Evolutionary conservation across 1,284 basidiomycete species (phyloP), one percentile per base, ranked within the genome.

Genomic region (Cryptococcus sp.): DNA sequence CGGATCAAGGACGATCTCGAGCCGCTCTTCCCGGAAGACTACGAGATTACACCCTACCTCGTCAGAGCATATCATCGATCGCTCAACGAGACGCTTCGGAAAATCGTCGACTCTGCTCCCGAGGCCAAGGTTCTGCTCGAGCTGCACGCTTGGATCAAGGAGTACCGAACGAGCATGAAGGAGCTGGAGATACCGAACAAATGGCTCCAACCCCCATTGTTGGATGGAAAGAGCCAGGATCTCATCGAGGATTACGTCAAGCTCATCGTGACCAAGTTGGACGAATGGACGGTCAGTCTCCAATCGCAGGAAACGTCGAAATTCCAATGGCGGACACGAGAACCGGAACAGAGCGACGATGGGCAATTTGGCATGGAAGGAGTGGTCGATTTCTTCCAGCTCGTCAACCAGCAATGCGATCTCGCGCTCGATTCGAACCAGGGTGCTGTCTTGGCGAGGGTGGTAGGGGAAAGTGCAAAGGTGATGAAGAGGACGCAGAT

Each of bases 341-440:
- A 89, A 22, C 95, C 93, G 1, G 93, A 97, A 66, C 75, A 87
- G 43, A 87, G 91, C 60, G 80, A 81, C 38, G 92, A 97, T 55
- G 90, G 90, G 6, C 77, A 87, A 57, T 97, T 97, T 68, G 87
- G 88, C 14, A 86, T 86, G 62, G 87, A 97, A 65, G 91, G 91
- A 24, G 86, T 92, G 14, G 82, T 93, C 51, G 95, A 97, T 64
- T 79, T 98, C 58, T 98, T 97, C 79, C 87, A 95, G 74, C 94
- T 95, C 85, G 86, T 98, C 63, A 97, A 97, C 69, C 93, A 97
- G 72, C 93, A 97, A 70, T 80, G 93, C 56, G 95, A 98, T 65
- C 80, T 93, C 16, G 92, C 94, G 2, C 86, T 87, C 60, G 93
- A 98, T 68, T 97, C 92, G 56, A 89, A 90, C 10, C 94, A 98